Conservation (phyloP, 1,139 yeast species). For the Blastobotrys buckinghamii region DNA sequence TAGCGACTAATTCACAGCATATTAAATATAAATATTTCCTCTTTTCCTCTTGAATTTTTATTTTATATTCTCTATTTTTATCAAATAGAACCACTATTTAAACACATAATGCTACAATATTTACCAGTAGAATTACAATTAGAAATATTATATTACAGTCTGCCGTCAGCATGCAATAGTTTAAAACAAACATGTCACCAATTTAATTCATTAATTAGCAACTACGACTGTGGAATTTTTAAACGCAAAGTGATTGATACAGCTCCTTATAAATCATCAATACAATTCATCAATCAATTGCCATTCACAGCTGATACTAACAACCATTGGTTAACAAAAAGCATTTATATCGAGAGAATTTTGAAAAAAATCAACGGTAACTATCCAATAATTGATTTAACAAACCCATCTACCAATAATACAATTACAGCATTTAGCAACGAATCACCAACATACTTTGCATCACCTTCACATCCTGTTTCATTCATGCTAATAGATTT, state of each 20-base stretch:
- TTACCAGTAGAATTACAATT: slow-evolving; percentile 1
- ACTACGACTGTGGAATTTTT: not conserved
- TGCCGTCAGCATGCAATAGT: not conserved
- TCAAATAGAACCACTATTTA: not conserved
- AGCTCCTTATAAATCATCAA: no score
- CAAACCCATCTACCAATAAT: no score
- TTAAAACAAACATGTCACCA: not conserved
- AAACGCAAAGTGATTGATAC: not conserved
- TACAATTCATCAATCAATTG: no score
- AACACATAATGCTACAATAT: not conserved
- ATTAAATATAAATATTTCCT: no score
- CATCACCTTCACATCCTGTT: not conserved
- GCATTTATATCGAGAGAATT: not conserved
- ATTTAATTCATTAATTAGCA: not conserved
- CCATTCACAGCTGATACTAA: no score
- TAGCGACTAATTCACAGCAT: no score
- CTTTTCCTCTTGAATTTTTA: no score
- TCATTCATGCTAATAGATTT: not conserved
- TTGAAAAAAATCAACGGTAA: not conserved
- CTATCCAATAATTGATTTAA: not conserved
- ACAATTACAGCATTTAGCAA: not conserved
- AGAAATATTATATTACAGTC: not conserved
- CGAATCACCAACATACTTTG: not conserved
- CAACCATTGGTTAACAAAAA: no score
- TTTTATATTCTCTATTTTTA: no score